Percentiles rank a stretch among this genome's conserved stretches.
These are phyloP conservation scores for Collybia sordida DNA, from an alignment of 768 basidiomycete species.

Conservation along the genomic window DNA sequence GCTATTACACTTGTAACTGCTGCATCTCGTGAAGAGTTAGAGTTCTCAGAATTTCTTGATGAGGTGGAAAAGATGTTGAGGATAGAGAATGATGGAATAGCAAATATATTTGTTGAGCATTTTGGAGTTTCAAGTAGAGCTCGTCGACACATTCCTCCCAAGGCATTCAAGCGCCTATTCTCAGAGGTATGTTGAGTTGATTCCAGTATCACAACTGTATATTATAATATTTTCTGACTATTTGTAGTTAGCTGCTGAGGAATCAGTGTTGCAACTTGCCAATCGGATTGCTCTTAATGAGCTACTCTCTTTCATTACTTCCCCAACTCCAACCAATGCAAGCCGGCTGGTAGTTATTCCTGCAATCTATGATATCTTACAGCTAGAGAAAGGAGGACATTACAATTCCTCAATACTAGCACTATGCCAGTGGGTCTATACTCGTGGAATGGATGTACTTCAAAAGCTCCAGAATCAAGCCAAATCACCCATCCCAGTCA, in stretches of 20 bases:
- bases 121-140: not conserved
- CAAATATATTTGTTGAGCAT: not conserved
- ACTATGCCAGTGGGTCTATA: not conserved
- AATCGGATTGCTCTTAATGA: not conserved
- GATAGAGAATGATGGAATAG: not conserved
- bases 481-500: not conserved
- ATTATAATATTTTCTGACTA: too few relatives aligned
- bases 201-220: too few relatives aligned
- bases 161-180: too few relatives aligned
- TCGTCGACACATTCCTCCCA: too few relatives aligned
- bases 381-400: not conserved
- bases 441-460: not conserved
- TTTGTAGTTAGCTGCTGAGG: constrained; percentile 1
- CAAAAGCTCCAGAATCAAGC: not conserved
- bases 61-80: not conserved
- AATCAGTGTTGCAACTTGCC: constrained; percentile 3
- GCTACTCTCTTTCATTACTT: not conserved
- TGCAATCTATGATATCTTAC: not conserved
- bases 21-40: not conserved
- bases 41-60: not conserved
- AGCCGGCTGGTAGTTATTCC: not conserved
- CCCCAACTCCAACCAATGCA: not conserved
- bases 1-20: not conserved
- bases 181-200: too few relatives aligned
- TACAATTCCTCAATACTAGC: not conserved